These are phyloP conservation scores for Solanum gracilifrons DNA, from an alignment of 257 asterid genomes.

Conservation along the genomic window DNA sequence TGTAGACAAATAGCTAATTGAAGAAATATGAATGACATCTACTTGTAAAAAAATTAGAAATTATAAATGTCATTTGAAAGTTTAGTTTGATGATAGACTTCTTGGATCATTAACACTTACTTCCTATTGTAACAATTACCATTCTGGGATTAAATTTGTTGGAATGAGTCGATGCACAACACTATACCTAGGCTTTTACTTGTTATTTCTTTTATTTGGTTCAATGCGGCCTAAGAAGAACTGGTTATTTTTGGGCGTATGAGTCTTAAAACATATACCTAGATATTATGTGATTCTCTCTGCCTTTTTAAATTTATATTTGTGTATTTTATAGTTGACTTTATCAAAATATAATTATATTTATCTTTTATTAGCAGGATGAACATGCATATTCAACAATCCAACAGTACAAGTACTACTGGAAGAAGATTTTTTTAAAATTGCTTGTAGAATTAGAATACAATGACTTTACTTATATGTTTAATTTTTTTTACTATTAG, in stretches of 20 bases:
- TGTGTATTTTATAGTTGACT: not conserved
- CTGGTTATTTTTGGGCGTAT: slow-evolving; percentile 84
- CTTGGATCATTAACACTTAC: not conserved
- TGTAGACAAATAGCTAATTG: not conserved
- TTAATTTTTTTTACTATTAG: not conserved
- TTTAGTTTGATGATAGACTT: not conserved
- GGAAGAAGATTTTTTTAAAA: not conserved
- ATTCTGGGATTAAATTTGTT: not conserved
- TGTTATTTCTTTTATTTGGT: slow-evolving; percentile 29
- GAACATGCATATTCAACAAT: not conserved
- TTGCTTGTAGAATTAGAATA: not conserved
- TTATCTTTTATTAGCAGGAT: not conserved
- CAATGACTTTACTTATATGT: not conserved
- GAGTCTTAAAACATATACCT: slow-evolving; percentile 28
- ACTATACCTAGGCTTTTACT: not conserved
- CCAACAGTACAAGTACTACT: too few species aligned
- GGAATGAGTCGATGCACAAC: not conserved
- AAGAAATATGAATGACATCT: not conserved
- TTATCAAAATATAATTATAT: too few species aligned
- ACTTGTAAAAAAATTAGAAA: not conserved
- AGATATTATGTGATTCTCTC: too few species aligned
- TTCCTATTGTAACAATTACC: not conserved
- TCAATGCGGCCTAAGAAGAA: slow-evolving; percentile 86
- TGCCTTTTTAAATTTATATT: too few species aligned
- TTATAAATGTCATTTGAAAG: not conserved